Conservation (phyloP, 2,329 filamentous ascomycete genomes). For the Trichoderma hamatum region DNA sequence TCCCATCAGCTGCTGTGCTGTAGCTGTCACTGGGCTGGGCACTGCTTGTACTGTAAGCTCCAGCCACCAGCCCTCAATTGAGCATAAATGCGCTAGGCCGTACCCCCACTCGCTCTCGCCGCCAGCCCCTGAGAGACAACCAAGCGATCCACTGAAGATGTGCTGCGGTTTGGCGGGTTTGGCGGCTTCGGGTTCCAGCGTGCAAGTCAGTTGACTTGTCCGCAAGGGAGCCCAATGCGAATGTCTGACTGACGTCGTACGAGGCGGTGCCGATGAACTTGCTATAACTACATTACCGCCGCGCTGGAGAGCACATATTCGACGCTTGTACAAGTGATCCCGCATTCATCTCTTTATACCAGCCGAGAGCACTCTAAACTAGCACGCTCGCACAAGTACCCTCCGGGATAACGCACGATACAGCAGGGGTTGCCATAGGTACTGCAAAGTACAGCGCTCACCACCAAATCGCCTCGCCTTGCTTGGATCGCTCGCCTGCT, state of each 20-base stretch:
- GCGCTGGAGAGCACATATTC: neutral
- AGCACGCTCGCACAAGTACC: neutral
- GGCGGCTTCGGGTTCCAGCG: constrained; percentile 24
- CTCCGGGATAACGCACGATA: neutral
- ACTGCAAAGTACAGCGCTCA: neutral
- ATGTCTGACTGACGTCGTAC: constrained; percentile 6
- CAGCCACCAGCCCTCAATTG: constrained; percentile 7
- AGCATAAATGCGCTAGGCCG: constrained; percentile 5
- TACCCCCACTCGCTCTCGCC: constrained; percentile 18
- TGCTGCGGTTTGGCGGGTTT: constrained; percentile 23
- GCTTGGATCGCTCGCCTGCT: constrained; percentile 1
- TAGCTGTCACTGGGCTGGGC: neutral
- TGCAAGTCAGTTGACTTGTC: constrained; percentile 25
- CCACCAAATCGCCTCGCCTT: neutral
- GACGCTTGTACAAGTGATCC: neutral
- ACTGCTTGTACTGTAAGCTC: neutral
- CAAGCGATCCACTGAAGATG: constrained; percentile 25
- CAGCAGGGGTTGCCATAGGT: neutral
- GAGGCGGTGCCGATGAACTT: neutral
- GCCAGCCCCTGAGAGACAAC: constrained; percentile 23
- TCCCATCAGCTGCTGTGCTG: neutral
- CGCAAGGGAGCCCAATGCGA: constrained; percentile 23
- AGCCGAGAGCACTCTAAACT: neutral
- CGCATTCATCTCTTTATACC: neutral
- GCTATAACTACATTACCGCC: neutral